Base-by-base conservation (phyloP, 2,329 filamentous ascomycete genomes). In the Sporothrix inflata region DNA sequence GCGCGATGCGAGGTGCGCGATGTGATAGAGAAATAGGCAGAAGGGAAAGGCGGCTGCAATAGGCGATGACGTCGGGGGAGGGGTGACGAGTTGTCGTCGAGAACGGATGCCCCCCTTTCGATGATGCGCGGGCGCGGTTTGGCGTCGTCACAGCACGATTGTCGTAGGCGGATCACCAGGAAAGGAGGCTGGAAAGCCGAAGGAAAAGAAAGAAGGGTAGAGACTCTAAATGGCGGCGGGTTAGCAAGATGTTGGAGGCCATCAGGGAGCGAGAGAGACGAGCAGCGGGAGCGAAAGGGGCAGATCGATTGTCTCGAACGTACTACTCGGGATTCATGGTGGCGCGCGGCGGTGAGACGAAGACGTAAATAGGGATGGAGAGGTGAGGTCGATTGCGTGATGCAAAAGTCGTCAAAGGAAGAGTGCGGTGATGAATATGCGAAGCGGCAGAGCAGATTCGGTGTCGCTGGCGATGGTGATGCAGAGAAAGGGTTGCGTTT, bases 261-360 rank as follows among this genome's bases (percentile, higher is more conserved):
- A 24, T 16, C 21, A 21, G 38, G 4, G 24, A 21, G 19, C 14
- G 51, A 49, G 24, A 53, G n/a, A 38, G 40, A 19, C 21, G 47
- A 34, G 47, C 45, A 21, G 19, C 27, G 45, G 27, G 19, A 51
- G 65, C 24, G 24, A 74, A 71, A 69, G 72, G 75, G 74, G 74
- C 30, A 63, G 45, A 34, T 38, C 42, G 63, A 21, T 34, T 49
- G 65, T 53, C 45, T 65, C n/a, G 69, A 75, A 75, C 77, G 74
- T 90, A 96, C 93, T 88, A 96, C 93, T 96, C 93, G 82, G 93
- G 93, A 88, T 96, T 96, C 93, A 96, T 96, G 81, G 79, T 93
- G 87, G 81, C 80, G 81, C 80, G 74, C 75, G 47, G 72, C 73
- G 75, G 75, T 74, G 73, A 74, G 67, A 47, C 40, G 47, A 51